phyloP scores from a whole-genome alignment of 257 asterid species.

The Solanum medicagineum region DNA sequence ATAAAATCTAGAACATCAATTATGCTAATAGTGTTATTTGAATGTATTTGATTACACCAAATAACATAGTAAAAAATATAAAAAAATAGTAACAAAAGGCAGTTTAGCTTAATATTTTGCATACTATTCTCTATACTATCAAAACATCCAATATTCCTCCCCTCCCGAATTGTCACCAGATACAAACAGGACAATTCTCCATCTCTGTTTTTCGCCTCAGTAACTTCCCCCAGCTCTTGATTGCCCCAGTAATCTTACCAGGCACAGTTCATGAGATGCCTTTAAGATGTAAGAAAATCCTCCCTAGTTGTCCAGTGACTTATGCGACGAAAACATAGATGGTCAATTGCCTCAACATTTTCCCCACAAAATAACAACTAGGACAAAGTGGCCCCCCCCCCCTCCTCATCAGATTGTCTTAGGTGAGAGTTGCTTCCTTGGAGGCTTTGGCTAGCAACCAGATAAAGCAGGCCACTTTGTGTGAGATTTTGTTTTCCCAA shows the following conservation, averaged over 20 bases:
- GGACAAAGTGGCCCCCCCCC: not conserved
- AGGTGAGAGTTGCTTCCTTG: not conserved
- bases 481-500: not conserved
- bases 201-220: not conserved
- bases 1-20: no score
- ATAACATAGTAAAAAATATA: no score
- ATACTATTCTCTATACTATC: no score
- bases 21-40: no score
- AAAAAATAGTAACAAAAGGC: no score
- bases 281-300: not conserved
- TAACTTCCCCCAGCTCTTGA: not conserved
- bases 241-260: not conserved
- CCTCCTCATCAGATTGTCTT: not conserved
- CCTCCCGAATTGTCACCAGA: no score
- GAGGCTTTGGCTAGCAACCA: not conserved
- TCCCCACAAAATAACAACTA: not conserved
- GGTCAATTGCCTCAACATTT: not conserved
- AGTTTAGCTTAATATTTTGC: no score
- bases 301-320: not conserved
- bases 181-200: not conserved
- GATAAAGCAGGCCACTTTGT: not conserved
- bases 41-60: no score
- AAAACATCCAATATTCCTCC: no score
- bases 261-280: not conserved
- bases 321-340: not conserved